A percentile compares a stretch with the other conserved stretches of the same genome.
These are phyloP conservation scores for Glarea lozoyensis DNA, from an alignment of 495 filamentous ascomycete species.

Conservation along the genomic window DNA sequence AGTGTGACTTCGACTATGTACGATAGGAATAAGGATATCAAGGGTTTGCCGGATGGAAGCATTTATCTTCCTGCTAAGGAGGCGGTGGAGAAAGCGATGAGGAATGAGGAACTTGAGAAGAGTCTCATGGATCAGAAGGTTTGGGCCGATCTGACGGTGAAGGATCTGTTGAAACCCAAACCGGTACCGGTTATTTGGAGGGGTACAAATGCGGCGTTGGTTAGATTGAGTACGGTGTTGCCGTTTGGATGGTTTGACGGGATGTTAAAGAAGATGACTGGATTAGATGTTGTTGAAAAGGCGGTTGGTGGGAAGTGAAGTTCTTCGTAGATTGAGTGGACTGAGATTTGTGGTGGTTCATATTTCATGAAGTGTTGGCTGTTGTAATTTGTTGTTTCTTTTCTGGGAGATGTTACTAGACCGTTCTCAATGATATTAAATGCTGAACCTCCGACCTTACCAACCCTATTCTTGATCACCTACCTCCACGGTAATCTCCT, in stretches of 20 bases:
- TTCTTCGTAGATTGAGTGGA: too few relatives aligned
- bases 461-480: too few relatives aligned
- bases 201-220: slow-evolving; percentile 20
- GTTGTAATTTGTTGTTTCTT: too few relatives aligned
- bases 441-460: too few relatives aligned
- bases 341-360: too few relatives aligned
- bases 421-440: too few relatives aligned
- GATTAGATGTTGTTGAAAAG: slow-evolving; percentile 22
- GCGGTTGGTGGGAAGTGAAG: not conserved
- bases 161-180: slow-evolving; percentile 19
- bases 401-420: too few relatives aligned
- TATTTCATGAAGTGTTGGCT: too few relatives aligned
- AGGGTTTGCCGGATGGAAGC: slow-evolving; percentile 13
- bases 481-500: too few relatives aligned
- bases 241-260: slow-evolving; percentile 26
- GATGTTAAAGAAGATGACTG: slow-evolving; percentile 22
- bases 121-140: slow-evolving; percentile 10
- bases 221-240: slow-evolving; percentile 18
- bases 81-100: slow-evolving; percentile 13
- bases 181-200: slow-evolving; percentile 25
- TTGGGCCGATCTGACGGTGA: slow-evolving; percentile 24
- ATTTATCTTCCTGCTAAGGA: slow-evolving; percentile 19
- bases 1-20: slow-evolving; percentile 24
- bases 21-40: slow-evolving; percentile 1
- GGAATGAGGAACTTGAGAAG: slow-evolving; percentile 6